These are phyloP conservation scores for Sparassis latifolia DNA, from an alignment of 1,284 basidiomycete species.

Conservation along the genomic window DNA sequence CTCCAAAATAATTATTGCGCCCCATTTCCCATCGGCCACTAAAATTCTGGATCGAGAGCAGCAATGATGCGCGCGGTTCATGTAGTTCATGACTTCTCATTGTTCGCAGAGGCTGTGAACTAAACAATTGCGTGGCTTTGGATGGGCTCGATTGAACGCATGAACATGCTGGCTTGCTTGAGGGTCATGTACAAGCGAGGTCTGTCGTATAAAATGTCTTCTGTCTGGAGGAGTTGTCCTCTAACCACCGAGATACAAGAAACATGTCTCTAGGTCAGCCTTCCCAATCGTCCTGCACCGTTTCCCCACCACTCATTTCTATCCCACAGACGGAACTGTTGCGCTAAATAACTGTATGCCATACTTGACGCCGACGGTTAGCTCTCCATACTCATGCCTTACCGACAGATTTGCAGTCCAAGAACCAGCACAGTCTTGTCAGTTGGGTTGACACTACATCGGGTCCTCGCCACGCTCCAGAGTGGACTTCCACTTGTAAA, in stretches of 20 bases:
- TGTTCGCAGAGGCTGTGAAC: background rate
- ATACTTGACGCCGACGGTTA: background rate
- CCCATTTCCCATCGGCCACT: background rate
- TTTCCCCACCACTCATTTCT: too few relatives aligned
- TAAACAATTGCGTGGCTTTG: too few relatives aligned
- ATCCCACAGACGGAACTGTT: conserved; percentile 15
- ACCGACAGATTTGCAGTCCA: conserved; percentile 45
- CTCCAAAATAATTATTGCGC: too few relatives aligned
- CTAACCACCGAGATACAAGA: too few relatives aligned
- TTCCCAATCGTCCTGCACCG: too few relatives aligned
- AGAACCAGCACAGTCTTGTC: conserved; percentile 33
- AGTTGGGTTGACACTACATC: conserved; percentile 45
- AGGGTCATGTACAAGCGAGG: too few relatives aligned
- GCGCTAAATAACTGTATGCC: conserved; percentile 25
- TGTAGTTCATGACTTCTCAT: conserved; percentile 2
- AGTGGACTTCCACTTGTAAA: conserved; percentile 56
- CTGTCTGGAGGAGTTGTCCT: too few relatives aligned
- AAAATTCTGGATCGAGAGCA: background rate
- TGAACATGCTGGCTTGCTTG: too few relatives aligned
- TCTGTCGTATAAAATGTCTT: too few relatives aligned
- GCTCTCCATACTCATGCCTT: background rate
- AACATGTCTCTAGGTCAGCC: too few relatives aligned
- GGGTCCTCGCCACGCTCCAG: conserved; percentile 41
- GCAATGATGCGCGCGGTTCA: background rate
- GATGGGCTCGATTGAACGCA: too few relatives aligned